Evolutionary conservation across 768 basidiomycete genomes (phyloP), one percentile per base, ranked within the genome.

Genomic region (Panaeolus cyanescens): DNA sequence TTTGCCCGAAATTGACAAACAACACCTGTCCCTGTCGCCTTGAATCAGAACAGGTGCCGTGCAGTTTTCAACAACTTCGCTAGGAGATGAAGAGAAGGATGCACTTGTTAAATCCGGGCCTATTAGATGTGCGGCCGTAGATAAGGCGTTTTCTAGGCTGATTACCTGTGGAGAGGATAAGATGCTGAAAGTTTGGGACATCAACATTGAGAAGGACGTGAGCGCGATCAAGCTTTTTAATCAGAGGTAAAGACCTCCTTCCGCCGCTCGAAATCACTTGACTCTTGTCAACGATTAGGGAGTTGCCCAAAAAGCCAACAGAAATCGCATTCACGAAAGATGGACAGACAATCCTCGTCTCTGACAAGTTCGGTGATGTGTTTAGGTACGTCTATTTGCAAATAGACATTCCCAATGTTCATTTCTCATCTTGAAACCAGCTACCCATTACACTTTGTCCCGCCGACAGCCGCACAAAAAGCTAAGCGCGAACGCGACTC

Each of bases 301-400:
- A 92, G 62, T 79, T 96, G 2, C 88, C 91, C 0, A 98, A 98
- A 75, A 89, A 89, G 61, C 87, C 93, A 0, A 95, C 93, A 0
- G 79, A 79, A 1, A 70, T 97, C 28, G 71, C 75, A 0, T 87
- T 97, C 66, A 87, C 89, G 0, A 75, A 70, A 4, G 81, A 88
- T 42, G 83, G 82, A 0, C 75, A 85, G 62, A 86, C 83, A 0
- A 87, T 99, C 61, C 72, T 98, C 2, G 86, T 93, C 12, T 86
- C 93, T 2, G 96, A 99, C 75, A 98, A 97, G 74, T 96, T 97
- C 64, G 96, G 96, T 0, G 96, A 98, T 70, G 84, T 96, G 37
- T 96, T 95, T 76, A 86, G 86, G 93, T 91, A 55, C 58, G 78
- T 33, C 2, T 30, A 4, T 50, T 42, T 63, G 30, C 54, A 50